Evolutionary conservation across 2,329 filamentous ascomycete species (phyloP).

Genomic region (Paecilomyces niveus): DNA sequence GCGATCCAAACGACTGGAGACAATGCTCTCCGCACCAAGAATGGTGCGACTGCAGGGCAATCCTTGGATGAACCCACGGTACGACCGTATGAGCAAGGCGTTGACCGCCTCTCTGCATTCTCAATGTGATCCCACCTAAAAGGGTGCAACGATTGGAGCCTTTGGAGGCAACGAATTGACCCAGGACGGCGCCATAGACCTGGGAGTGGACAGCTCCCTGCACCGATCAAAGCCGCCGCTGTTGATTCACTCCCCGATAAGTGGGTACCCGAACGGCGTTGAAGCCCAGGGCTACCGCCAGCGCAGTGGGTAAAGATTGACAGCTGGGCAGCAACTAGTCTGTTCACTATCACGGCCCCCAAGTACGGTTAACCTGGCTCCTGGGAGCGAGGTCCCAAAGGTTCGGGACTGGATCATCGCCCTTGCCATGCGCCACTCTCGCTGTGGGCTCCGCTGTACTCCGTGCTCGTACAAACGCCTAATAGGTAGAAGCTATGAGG

Average conservation of each 20-base stretch:
- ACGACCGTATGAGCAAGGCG: neutral
- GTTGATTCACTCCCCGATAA: neutral
- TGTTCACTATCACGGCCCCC: neutral
- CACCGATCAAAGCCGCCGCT: neutral
- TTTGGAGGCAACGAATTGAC: neutral
- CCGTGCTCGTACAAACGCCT: conserved; percentile 4
- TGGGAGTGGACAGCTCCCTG: neutral
- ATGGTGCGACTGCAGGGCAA: neutral
- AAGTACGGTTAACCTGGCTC: conserved; percentile 12
- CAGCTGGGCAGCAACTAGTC: neutral
- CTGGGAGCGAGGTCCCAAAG: conserved; percentile 13
- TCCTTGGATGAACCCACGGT: neutral
- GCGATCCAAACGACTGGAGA: neutral
- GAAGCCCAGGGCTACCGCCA: neutral
- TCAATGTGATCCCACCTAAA: neutral
- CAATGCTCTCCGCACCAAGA: neutral
- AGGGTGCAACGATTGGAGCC: neutral
- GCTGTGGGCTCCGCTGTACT: conserved; percentile 6
- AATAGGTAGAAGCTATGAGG: conserved; percentile 3
- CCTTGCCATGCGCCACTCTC: conserved; percentile 12
- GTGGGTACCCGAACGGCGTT: neutral
- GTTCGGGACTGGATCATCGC: conserved; percentile 15
- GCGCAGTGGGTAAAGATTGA: neutral
- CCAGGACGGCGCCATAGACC: neutral
- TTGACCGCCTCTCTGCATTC: neutral